Evolutionary conservation across 2,329 filamentous ascomycete species (phyloP), one percentile per base, ranked within the genome.

Genomic region (Rachicladosporium sp.): DNA sequence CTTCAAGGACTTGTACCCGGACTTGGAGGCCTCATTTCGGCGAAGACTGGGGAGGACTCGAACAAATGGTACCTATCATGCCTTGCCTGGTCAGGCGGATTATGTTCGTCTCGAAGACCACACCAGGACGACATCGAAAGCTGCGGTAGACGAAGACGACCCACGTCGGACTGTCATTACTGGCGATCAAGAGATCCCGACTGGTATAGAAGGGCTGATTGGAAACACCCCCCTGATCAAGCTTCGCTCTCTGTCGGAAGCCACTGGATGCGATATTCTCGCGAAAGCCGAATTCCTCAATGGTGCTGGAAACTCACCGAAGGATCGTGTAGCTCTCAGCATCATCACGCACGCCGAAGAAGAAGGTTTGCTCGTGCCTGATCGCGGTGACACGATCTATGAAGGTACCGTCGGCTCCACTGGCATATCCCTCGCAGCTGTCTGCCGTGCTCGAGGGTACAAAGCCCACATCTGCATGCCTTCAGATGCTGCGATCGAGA

Each of bases 391-490:
- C 60, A 93, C 84, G 33, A 87, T 98, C 54, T 98, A 96, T 62
- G 91, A 98, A 66, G 91, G 91, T 48, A 98, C 91, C 1, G 88
- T 94, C 10, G 91, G 91, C 43, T 93, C 85, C 57, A 98, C 91
- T 0, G 91, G 91, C 13, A 96, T 98, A 52, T 95, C 88, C 10
- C 71, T 98, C 7, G 91, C 91, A 2, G 84, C 84, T 1, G 76
- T 98, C 37, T 88, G 86, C 36, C 75, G 88, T 50, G 88, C 91
- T 13, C 75, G 79, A 60, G 91, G 91, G 29, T 96, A 96, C 66
- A 75, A 80, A 48, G 87, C 87, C 27, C 84, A 96, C 62, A 96
- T 98, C 49, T 95, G 86, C 68, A 96, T 98, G 87, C 89, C 91
- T 35, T 79, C 85, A 57, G 91, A 98, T 65, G 82, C 93, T 67